Evolutionary conservation across 2,329 filamentous ascomycete genomes (phyloP).

Genomic region (Lachnellula hyalina): DNA sequence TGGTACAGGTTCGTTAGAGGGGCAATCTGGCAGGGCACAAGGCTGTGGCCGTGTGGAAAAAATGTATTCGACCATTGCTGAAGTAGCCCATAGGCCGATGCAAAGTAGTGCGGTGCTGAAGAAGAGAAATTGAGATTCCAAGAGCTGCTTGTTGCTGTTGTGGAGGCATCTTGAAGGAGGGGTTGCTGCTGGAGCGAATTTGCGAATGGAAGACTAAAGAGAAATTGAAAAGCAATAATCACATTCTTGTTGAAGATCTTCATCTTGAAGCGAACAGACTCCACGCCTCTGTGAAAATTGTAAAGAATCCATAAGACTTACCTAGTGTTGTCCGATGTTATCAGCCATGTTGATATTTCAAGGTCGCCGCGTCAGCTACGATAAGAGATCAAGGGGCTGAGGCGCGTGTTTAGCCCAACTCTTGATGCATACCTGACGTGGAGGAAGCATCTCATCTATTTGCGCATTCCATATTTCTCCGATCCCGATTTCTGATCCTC

Average conservation of each 20-base stretch:
- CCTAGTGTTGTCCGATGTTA: not conserved
- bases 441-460: not conserved
- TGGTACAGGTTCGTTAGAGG: slow-evolving; percentile 46
- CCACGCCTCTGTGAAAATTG: not conserved
- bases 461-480: not conserved
- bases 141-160: not conserved
- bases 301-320: not conserved
- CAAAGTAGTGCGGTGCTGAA: slow-evolving; percentile 43
- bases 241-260: not conserved
- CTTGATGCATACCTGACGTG: not conserved
- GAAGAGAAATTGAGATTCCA: slow-evolving; percentile 43
- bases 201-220: not conserved
- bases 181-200: not conserved
- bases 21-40: slow-evolving; percentile 42
- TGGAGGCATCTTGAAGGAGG: not conserved
- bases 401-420: not conserved
- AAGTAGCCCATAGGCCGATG: slow-evolving; percentile 41
- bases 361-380: not conserved
- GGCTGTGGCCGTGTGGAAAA: slow-evolving; percentile 44
- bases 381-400: not conserved
- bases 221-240: not conserved
- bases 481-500: too few relatives aligned
- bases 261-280: not conserved
- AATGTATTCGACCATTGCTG: slow-evolving; percentile 48
- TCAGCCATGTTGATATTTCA: not conserved